Conservation (phyloP, 352 stramenopile species). For the Phytophthora vignae region DNA sequence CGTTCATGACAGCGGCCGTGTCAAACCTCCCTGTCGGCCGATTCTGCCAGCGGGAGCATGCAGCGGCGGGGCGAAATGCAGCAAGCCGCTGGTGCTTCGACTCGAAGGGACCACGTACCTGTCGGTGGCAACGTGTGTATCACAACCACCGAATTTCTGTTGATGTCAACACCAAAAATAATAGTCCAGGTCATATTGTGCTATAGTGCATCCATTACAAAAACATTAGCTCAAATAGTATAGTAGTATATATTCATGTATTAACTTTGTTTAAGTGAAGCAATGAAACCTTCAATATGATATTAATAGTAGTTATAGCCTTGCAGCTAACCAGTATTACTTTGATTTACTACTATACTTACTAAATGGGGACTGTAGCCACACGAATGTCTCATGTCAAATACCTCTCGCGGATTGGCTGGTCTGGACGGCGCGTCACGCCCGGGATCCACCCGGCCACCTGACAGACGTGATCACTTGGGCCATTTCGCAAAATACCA, state of each 20-base stretch:
- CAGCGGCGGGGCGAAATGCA: conserved; percentile 6
- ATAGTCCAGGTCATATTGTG: too few species aligned
- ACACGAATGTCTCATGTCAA: conserved; percentile 9
- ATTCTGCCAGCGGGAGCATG: neutral
- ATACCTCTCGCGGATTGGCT: neutral
- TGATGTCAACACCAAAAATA: conserved; percentile 16
- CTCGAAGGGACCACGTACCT: conserved; percentile 6
- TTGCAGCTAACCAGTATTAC: too few species aligned
- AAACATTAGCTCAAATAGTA: too few species aligned
- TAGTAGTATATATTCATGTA: too few species aligned
- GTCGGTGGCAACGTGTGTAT: neutral
- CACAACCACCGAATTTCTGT: conserved; percentile 6
- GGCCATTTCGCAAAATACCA: conserved; percentile 29
- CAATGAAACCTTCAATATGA: too few species aligned
- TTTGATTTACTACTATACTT: too few species aligned
- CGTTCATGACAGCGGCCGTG: conserved; percentile 21
- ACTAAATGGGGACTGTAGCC: neutral
- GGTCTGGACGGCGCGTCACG: conserved; percentile 8
- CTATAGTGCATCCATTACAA: too few species aligned
- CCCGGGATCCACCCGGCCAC: neutral
- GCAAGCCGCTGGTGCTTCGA: too few species aligned
- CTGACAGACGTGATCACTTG: neutral
- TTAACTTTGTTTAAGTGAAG: too few species aligned
- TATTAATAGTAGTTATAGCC: too few species aligned
- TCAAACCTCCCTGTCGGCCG: conserved; percentile 16